These are phyloP conservation scores for Lachancea kluyveri DNA, from an alignment of 805 yeast species.

Conservation along the genomic window DNA sequence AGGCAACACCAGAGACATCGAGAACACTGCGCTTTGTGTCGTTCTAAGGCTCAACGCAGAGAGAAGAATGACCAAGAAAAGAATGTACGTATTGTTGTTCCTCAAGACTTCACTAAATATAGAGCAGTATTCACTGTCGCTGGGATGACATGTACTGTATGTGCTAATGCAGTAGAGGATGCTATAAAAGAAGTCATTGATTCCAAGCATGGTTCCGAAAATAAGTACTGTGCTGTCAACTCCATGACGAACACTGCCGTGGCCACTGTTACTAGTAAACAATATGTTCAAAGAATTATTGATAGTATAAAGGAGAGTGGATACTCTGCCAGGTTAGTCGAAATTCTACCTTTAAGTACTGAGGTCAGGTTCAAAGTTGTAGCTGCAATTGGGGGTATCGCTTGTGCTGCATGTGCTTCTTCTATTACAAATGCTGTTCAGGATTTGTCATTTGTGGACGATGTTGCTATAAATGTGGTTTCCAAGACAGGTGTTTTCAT, in stretches of 20 bases:
- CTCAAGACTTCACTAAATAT: conserved; percentile 14
- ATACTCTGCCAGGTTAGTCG: conserved; percentile 46
- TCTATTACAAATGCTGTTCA: conserved; percentile 44
- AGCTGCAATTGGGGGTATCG: conserved; percentile 67
- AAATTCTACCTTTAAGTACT: conserved; percentile 51
- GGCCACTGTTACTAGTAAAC: conserved; percentile 48
- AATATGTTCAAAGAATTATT: conserved; percentile 40
- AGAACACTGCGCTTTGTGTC: conserved; percentile 38
- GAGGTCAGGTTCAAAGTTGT: conserved; percentile 43
- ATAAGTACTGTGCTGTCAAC: too few species aligned
- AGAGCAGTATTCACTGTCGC: conserved; percentile 50
- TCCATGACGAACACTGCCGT: conserved; percentile 28
- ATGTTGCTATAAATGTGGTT: conserved; percentile 49
- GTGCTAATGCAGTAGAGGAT: conserved; percentile 43
- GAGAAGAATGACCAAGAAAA: conserved; percentile 8
- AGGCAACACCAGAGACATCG: conserved; percentile 31
- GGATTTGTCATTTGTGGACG: conserved; percentile 46
- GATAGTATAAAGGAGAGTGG: conserved; percentile 41
- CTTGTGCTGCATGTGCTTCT: conserved; percentile 65
- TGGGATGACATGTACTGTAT: conserved; percentile 68
- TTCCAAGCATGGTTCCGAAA: too few species aligned
- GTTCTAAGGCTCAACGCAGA: conserved; percentile 6
- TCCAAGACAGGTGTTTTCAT: conserved; percentile 60
- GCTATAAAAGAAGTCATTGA: conserved; percentile 33
- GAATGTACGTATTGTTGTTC: background rate